Conservation (phyloP, 768 basidiomycete species). For the Boletus reticuloceps region DNA sequence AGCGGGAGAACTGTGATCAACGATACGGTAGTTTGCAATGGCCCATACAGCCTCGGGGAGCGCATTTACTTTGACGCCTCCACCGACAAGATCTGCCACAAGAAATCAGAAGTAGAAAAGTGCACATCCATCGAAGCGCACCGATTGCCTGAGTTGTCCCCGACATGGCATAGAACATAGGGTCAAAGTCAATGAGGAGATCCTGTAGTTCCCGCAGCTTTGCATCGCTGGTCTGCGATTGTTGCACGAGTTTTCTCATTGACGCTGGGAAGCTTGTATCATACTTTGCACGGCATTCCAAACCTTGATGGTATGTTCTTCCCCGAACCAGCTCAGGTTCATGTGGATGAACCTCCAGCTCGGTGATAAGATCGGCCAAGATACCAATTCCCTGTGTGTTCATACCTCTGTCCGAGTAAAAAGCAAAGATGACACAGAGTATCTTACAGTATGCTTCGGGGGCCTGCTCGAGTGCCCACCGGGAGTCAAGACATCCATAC, state of each 20-base stretch:
- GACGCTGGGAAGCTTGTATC: slow-evolving; percentile 33
- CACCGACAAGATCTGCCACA: slow-evolving; percentile 40
- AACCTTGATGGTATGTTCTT: slow-evolving; percentile 27
- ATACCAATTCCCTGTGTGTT: slow-evolving; percentile 46
- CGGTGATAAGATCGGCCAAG: slow-evolving; percentile 45
- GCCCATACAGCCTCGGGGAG: slow-evolving; percentile 42
- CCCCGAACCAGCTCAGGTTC: slow-evolving; percentile 29
- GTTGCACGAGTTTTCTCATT: slow-evolving; percentile 16
- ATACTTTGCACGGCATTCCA: slow-evolving; percentile 43
- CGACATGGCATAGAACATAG: slow-evolving; percentile 14
- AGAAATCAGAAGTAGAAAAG: slow-evolving; percentile 20
- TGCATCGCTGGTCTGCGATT: slow-evolving; percentile 21
- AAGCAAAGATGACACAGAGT: background rate
- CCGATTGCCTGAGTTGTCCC: slow-evolving; percentile 30
- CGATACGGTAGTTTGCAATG: slow-evolving; percentile 35
- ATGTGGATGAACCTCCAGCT: slow-evolving; percentile 46
- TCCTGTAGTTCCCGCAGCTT: slow-evolving; percentile 15
- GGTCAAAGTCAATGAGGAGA: slow-evolving; percentile 22
- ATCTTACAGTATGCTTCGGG: slow-evolving; percentile 47
- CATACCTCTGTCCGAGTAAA: background rate
- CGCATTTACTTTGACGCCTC: slow-evolving; percentile 45
- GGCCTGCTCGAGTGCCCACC: slow-evolving; percentile 59
- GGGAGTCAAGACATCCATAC: slow-evolving; percentile 41
- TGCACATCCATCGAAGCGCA: slow-evolving; percentile 10
- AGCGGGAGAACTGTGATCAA: slow-evolving; percentile 27